A percentile compares a stretch with the other conserved stretches of the same genome.
Evolutionary conservation across 2,329 filamentous ascomycete species (phyloP).

Genomic region (Apiospora marii): DNA sequence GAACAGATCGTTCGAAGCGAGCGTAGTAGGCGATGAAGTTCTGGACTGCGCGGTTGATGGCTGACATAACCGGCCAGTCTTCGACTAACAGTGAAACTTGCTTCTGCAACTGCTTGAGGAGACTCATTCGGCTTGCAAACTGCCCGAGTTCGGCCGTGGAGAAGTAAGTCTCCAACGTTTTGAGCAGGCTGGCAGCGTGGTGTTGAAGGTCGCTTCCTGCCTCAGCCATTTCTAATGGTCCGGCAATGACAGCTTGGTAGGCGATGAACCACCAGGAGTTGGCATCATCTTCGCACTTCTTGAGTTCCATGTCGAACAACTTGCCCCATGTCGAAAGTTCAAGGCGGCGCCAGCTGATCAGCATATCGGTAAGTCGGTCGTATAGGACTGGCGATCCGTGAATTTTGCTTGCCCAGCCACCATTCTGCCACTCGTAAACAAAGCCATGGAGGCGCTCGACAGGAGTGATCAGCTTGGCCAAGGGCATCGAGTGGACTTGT

Average conservation of each 20-base stretch:
- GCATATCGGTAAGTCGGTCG: conserved; percentile 78
- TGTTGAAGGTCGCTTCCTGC: conserved; percentile 64
- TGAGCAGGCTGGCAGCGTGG: conserved; percentile 75
- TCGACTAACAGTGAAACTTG: conserved; percentile 69
- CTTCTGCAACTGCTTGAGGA: conserved; percentile 70
- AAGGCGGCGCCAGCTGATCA: conserved; percentile 88
- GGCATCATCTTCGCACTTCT: conserved; percentile 78
- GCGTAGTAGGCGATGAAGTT: conserved; percentile 82
- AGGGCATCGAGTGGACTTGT: conserved; percentile 80
- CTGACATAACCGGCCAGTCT: conserved; percentile 64
- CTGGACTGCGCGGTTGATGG: conserved; percentile 69
- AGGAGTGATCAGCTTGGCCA: conserved; percentile 85
- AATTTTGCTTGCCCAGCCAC: conserved; percentile 82
- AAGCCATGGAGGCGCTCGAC: conserved; percentile 86
- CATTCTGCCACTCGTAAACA: conserved; percentile 92
- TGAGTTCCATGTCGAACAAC: conserved; percentile 83
- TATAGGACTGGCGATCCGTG: conserved; percentile 76
- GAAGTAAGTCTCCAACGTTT: conserved; percentile 82
- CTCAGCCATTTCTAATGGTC: conserved; percentile 71
- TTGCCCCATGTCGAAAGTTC: conserved; percentile 93
- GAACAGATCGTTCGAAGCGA: conserved; percentile 72
- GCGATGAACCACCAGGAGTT: conserved; percentile 96
- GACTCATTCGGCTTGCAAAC: conserved; percentile 73
- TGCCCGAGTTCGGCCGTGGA: conserved; percentile 82
- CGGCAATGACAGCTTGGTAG: conserved; percentile 86